A percentile compares a stretch with the other conserved stretches of the same genome.
Evolutionary conservation across 768 basidiomycete genomes (phyloP).

Genomic region (Russula griseocarnosa): DNA sequence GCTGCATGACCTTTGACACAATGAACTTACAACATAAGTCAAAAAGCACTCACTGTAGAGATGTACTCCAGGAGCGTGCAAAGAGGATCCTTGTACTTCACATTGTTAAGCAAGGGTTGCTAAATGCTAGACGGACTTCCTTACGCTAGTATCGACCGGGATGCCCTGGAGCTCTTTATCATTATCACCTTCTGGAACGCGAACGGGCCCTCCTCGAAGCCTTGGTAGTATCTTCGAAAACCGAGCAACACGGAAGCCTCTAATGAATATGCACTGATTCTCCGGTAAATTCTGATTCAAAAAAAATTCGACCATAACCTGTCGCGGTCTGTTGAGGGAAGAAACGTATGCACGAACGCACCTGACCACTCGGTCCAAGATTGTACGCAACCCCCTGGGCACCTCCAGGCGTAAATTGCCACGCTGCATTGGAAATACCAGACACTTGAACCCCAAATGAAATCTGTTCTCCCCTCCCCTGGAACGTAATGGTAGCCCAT

Average conservation of each 20-base stretch:
- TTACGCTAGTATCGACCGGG: neutral
- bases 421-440: neutral
- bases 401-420: conserved; percentile 2
- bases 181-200: neutral
- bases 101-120: neutral
- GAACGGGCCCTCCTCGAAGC: conserved; percentile 1
- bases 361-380: conserved; percentile 3
- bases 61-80: neutral
- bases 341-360: neutral
- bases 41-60: neutral
- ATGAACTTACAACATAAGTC: neutral
- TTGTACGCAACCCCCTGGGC: neutral
- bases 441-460: neutral
- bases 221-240: neutral
- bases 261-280: conserved; percentile 1
- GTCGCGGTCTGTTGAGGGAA: no score
- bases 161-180: neutral
- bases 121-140: neutral
- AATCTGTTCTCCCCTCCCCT: neutral
- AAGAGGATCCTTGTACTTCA: neutral
- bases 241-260: neutral
- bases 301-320: neutral
- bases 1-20: neutral
- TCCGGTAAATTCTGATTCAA: neutral
- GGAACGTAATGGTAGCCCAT: neutral